These are phyloP conservation scores for Arthrocladium fulminans DNA, from an alignment of 2,329 filamentous ascomycete genomes.

Conservation along the genomic window DNA sequence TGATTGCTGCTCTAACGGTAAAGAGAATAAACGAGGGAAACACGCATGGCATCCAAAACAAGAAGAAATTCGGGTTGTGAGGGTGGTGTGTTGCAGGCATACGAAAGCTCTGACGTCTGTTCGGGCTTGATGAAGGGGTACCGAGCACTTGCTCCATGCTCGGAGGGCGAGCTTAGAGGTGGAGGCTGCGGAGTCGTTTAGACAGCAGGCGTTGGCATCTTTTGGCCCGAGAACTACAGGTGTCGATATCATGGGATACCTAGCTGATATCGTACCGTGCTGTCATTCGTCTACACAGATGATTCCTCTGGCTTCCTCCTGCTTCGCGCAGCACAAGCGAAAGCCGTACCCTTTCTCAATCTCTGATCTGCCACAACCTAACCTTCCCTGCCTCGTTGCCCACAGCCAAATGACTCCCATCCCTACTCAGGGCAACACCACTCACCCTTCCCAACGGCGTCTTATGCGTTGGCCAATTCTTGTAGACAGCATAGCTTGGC, in stretches of 20 bases:
- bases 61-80: conserved; percentile 27
- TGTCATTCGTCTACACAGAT: too few species aligned
- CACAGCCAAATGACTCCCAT: conserved; percentile 52
- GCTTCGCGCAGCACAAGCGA: too few species aligned
- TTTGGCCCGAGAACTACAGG: too few species aligned
- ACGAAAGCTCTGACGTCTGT: too few species aligned
- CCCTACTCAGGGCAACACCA: conserved; percentile 45
- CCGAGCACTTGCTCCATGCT: neutral
- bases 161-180: neutral
- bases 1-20: conserved; percentile 70
- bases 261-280: too few species aligned
- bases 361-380: conserved; percentile 78
- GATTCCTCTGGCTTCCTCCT: neutral
- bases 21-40: conserved; percentile 55
- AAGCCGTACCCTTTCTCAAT: too few species aligned
- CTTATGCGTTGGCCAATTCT: conserved; percentile 89
- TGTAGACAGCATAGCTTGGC: conserved; percentile 85
- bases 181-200: too few species aligned
- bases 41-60: conserved; percentile 48
- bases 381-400: conserved; percentile 86
- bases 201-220: too few species aligned
- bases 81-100: neutral
- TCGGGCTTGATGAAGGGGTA: neutral
- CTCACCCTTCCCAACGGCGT: conserved; percentile 82
- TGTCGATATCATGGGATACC: too few species aligned